Base-by-base conservation (phyloP, 1,139 yeast genomes). In the Blastobotrys persicus region DNA sequence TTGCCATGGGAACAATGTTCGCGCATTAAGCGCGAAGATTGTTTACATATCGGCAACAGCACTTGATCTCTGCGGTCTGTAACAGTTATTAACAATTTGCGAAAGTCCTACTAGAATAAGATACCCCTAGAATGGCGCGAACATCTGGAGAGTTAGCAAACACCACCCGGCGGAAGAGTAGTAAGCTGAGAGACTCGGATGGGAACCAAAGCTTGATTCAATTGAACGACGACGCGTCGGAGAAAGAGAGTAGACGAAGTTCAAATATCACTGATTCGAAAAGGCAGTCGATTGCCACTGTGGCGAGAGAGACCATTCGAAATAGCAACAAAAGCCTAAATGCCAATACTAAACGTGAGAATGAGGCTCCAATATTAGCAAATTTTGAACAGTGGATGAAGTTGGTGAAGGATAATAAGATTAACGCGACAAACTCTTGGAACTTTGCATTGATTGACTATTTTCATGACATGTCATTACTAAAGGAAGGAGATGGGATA, bases 321-420 rank as follows among this genome's bases (percentile, higher is more conserved):
- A 46, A 31, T 40, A 31, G 34, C 20, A 12, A 34, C 37, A 11
- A 44, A 19, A 12, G 31, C 45, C 17, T 37, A 18, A 46, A 44
- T 31, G 12, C 38, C 2, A 41, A 17, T 17, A 44, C 49, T 35
- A 31, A 17, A 2, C 20, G 47, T 16, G 46, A 44, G 16, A 32
- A 38, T 20, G 50, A 44, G 4, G 53, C 60, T 5, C 72, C 78
- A 59, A 57, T 66, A 4, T 55, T 70, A 51, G 85, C 83, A 7
- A 88, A 88, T 60, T 88, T 88, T 66, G 96, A 89, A 63, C 92
- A 87, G 68, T 86, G 95, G 89, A 86, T 88, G 75, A 85, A 82
- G 64, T 75, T 86, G 69, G 88, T 94, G n/a, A 86, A 95, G 1
- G 95, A 87, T 64, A 89, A 88, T 66, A 71, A 74, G 54, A 72